Evolutionary conservation across 495 filamentous ascomycete species (phyloP).

Genomic region (Penicillium dipodomyicola): DNA sequence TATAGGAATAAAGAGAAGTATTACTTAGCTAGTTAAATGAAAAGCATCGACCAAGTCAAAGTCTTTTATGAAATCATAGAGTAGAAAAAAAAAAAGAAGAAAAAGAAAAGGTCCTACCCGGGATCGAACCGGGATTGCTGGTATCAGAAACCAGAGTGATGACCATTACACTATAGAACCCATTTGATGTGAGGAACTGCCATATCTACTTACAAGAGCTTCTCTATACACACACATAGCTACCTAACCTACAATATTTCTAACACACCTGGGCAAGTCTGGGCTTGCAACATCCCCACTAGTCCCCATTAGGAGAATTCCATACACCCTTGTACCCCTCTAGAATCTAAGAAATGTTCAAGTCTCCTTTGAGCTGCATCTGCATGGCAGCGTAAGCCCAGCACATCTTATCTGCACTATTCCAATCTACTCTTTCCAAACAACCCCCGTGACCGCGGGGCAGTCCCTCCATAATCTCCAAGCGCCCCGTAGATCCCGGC

Average conservation of each 20-base stretch:
- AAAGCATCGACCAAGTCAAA: not conserved
- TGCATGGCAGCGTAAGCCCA: constrained; percentile 7
- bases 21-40: not conserved
- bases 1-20: not conserved
- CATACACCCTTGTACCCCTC: constrained; percentile 21
- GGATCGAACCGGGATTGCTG: constrained; percentile 41
- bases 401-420: not conserved
- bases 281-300: constrained; percentile 11
- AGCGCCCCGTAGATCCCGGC: constrained; percentile 15
- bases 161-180: constrained; percentile 32
- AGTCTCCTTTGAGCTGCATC: constrained; percentile 1
- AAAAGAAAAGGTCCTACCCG: constrained; percentile 37
- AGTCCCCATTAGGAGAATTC: constrained; percentile 28
- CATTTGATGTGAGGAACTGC: not conserved
- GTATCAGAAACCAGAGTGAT: constrained; percentile 42
- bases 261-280: too few species aligned
- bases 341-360: not conserved
- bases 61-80: too few species aligned
- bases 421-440: too few species aligned
- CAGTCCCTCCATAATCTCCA: constrained; percentile 1
- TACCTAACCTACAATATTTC: too few species aligned
- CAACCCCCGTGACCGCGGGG: constrained; percentile 2
- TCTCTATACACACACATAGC: too few species aligned
- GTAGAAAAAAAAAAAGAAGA: not conserved
- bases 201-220: too few species aligned